Evolutionary conservation across 345 rosid species (phyloP).

Genomic region (Citrus medica): DNA sequence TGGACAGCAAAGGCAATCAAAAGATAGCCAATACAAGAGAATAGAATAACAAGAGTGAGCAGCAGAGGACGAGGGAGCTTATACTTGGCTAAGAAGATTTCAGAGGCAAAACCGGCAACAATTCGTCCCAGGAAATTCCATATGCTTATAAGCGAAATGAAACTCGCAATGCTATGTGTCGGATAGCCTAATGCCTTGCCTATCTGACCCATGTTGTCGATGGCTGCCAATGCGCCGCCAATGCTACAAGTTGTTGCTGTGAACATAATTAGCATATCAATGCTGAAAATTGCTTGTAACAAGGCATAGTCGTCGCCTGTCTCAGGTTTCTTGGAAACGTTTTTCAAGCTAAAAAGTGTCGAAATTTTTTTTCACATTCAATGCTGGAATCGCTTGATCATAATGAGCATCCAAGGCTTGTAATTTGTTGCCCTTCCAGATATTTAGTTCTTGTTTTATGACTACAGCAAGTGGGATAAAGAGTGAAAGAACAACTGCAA

Average conservation of each 20-base stretch:
- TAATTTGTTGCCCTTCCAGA: constrained; percentile 26
- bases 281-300: constrained; percentile 52
- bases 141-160: constrained; percentile 52
- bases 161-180: constrained; percentile 29
- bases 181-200: constrained; percentile 43
- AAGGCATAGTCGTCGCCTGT: constrained; percentile 56
- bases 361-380: neutral
- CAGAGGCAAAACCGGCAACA: constrained; percentile 41
- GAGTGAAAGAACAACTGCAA: constrained; percentile 29
- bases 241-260: constrained; percentile 41
- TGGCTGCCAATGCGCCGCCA: constrained; percentile 47
- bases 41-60: constrained; percentile 36
- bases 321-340: constrained; percentile 45
- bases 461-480: constrained; percentile 42
- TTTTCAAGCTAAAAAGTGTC: constrained; percentile 25
- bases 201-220: constrained; percentile 48
- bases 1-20: constrained; percentile 47
- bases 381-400: neutral
- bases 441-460: constrained; percentile 36
- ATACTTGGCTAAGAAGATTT: constrained; percentile 41
- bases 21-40: constrained; percentile 43
- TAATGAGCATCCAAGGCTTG: constrained; percentile 17
- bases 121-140: constrained; percentile 61
- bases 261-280: constrained; percentile 51
- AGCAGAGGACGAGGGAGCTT: constrained; percentile 47